phyloP scores from a whole-genome alignment of 768 basidiomycete species.

The Xerocomellus amylosporus region DNA sequence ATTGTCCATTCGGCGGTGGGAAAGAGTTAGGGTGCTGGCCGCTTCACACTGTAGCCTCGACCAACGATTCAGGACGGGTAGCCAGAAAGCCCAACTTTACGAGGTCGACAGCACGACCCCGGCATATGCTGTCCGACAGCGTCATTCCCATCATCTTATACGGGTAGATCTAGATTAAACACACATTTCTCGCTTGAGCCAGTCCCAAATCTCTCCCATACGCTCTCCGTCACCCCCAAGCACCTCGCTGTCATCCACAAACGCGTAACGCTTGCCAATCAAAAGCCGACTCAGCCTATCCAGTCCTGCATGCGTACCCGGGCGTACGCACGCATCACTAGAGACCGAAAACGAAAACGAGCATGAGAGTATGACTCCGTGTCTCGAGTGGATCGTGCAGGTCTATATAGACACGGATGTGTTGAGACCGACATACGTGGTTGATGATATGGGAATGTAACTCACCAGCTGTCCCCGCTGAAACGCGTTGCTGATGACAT shows the following conservation, averaged over 20 bases:
- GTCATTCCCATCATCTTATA: not conserved
- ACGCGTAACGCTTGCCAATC: constrained; percentile 40
- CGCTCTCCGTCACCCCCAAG: constrained; percentile 1
- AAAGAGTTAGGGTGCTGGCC: too few relatives aligned
- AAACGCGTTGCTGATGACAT: constrained; percentile 46
- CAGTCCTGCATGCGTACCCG: not conserved
- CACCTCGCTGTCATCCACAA: constrained; percentile 29
- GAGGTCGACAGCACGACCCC: too few relatives aligned
- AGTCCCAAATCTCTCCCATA: constrained; percentile 27
- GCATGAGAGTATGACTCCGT: constrained; percentile 45
- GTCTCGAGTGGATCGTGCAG: constrained; percentile 60
- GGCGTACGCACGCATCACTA: not conserved
- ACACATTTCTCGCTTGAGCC: constrained; percentile 22
- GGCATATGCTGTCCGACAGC: not conserved
- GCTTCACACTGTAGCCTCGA: too few relatives aligned
- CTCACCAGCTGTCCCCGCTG: constrained; percentile 50
- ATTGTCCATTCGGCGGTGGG: too few relatives aligned
- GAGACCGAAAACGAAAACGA: constrained; percentile 13
- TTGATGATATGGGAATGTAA: constrained; percentile 8
- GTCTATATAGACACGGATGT: constrained; percentile 1
- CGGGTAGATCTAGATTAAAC: constrained; percentile 1
- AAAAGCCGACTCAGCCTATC: constrained; percentile 26
- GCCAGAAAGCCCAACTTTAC: too few relatives aligned
- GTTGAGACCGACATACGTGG: not conserved
- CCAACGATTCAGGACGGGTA: too few relatives aligned